A percentile compares a stretch with the other conserved stretches of the same genome.
Conservation (phyloP, 2,329 filamentous ascomycete genomes). For the Neonectria neomacrospora region DNA sequence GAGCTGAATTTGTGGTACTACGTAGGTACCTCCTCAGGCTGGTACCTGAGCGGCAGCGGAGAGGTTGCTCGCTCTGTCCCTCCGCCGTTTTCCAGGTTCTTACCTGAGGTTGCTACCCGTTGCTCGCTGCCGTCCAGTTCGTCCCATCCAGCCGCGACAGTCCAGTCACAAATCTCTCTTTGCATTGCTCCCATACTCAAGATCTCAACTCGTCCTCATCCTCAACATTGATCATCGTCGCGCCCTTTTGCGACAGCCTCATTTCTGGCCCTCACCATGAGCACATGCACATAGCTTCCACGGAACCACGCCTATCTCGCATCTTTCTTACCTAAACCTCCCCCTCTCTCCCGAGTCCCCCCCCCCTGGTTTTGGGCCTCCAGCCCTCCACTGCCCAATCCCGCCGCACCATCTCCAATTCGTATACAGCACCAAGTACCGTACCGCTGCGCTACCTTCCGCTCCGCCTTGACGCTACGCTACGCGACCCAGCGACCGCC, state of each 20-base stretch:
- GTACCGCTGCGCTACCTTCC: constrained; percentile 20
- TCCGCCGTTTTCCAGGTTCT: neutral
- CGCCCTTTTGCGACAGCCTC: neutral
- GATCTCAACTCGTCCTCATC: neutral
- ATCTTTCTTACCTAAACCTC: constrained; percentile 21
- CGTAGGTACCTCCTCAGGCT: neutral
- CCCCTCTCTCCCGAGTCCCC: neutral
- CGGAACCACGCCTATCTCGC: constrained; percentile 23
- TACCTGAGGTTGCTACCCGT: neutral
- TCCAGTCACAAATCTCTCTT: constrained; percentile 1
- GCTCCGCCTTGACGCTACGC: constrained; percentile 28
- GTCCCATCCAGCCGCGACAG: neutral
- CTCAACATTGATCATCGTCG: constrained; percentile 8
- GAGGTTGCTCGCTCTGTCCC: neutral
- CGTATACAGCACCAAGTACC: constrained; percentile 13
- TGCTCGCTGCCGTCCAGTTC: neutral
- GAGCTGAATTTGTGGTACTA: too few species aligned
- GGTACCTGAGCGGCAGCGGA: neutral
- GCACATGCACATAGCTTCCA: constrained; percentile 25
- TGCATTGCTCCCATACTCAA: neutral
- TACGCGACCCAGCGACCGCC: constrained; percentile 20
- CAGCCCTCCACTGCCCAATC: constrained; percentile 41
- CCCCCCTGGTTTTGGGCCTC: constrained; percentile 43
- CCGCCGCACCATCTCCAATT: constrained; percentile 34
- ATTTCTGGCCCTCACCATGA: constrained; percentile 23